Conservation (phyloP, 1,284 basidiomycete genomes). For the Leccinum cinnamomeum region DNA sequence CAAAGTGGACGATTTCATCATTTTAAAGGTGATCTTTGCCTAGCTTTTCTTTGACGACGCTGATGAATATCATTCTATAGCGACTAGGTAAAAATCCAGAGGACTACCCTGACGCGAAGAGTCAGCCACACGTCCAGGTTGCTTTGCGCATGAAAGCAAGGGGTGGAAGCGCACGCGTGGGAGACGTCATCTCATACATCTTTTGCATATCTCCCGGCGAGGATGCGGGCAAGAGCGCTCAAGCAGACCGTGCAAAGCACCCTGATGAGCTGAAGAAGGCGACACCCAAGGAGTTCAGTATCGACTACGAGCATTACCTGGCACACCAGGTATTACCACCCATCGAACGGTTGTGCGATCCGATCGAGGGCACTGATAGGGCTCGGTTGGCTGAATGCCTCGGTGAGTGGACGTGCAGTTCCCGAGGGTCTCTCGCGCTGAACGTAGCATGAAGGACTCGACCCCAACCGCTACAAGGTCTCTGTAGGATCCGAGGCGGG, state of each 20-base stretch:
- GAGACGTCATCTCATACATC: constrained; percentile 96
- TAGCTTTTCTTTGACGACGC: constrained; percentile 10
- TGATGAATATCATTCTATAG: constrained; percentile 39
- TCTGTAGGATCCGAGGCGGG: constrained; percentile 58
- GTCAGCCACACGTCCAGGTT: constrained; percentile 96
- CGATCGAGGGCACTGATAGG: constrained; percentile 94
- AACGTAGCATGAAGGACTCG: constrained; percentile 59
- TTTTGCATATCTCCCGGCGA: constrained; percentile 86
- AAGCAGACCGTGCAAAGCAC: constrained; percentile 91
- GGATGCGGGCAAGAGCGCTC: constrained; percentile 70
- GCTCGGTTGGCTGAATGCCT: constrained; percentile 92
- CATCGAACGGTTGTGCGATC: constrained; percentile 92
- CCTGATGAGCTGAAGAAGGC: constrained; percentile 88
- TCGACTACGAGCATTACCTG: constrained; percentile 93
- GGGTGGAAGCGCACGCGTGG: constrained; percentile 77
- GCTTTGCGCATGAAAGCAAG: constrained; percentile 87
- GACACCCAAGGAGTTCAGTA: constrained; percentile 58
- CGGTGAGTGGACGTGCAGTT: constrained; percentile 48
- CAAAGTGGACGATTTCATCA: constrained; percentile 90
- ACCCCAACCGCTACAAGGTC: constrained; percentile 75
- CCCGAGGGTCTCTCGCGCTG: background rate
- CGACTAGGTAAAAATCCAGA: constrained; percentile 93
- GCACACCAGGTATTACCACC: constrained; percentile 93
- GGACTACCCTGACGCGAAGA: constrained; percentile 95
- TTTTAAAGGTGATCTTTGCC: constrained; percentile 70